Percentiles rank a stretch among this genome's conserved stretches.
phyloP scores from a whole-genome alignment of 2,329 filamentous ascomycete species.

The Pseudogymnoascus sp. region DNA sequence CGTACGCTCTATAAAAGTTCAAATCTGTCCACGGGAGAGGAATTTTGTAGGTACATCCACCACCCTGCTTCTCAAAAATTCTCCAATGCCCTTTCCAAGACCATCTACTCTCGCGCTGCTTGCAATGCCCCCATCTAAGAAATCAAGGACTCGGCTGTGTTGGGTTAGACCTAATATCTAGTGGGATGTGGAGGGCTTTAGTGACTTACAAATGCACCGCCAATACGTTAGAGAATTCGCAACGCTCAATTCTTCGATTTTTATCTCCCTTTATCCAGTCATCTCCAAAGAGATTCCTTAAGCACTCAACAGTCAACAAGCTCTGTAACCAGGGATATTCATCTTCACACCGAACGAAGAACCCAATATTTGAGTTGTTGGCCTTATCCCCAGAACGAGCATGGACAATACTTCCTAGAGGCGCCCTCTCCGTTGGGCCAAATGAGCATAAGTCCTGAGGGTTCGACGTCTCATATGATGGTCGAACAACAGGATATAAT shows the following conservation, averaged over 20 bases:
- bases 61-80: background rate
- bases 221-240: constrained; percentile 34
- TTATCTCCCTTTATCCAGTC: constrained; percentile 13
- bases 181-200: constrained; percentile 19
- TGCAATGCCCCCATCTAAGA: background rate
- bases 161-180: background rate
- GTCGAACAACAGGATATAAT: constrained; percentile 17
- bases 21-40: too few relatives aligned
- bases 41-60: too few relatives aligned
- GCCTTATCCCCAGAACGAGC: constrained; percentile 34
- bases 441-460: constrained; percentile 19
- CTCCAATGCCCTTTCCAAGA: background rate
- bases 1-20: too few relatives aligned
- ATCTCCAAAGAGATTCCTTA: constrained; percentile 16
- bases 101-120: background rate
- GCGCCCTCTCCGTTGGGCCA: constrained; percentile 21
- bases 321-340: constrained; percentile 19
- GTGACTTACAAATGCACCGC: constrained; percentile 38
- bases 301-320: constrained; percentile 17
- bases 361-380: constrained; percentile 33
- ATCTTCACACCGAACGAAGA: constrained; percentile 25
- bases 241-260: constrained; percentile 30
- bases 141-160: background rate
- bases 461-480: constrained; percentile 15
- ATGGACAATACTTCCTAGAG: constrained; percentile 31